A percentile compares a stretch with the other conserved stretches of the same genome.
phyloP scores from a whole-genome alignment of 257 asterid genomes.

The Solanum raphanifolium region DNA sequence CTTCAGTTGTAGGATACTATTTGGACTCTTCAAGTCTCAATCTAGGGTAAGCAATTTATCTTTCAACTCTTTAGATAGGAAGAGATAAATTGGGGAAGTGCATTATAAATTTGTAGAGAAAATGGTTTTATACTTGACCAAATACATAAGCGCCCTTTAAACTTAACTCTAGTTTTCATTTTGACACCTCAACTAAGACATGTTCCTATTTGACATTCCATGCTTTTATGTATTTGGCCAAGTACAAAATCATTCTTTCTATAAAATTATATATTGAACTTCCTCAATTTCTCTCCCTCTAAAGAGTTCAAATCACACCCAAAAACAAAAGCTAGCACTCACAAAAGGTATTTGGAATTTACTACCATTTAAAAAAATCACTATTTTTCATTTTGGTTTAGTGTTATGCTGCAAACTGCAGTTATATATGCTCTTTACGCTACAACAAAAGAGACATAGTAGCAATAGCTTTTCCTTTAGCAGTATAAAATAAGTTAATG shows the following conservation, averaged over 20 bases:
- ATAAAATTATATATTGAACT: not conserved
- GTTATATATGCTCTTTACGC: not conserved
- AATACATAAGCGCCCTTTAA: not conserved
- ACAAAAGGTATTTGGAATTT: not conserved
- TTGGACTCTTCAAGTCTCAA: not conserved
- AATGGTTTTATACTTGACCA: not conserved
- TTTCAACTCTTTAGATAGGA: not conserved
- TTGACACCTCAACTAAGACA: not conserved
- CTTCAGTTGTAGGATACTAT: not conserved
- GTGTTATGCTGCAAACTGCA: not conserved
- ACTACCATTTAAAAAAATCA: not conserved
- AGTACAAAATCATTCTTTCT: not conserved
- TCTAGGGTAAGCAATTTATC: not conserved
- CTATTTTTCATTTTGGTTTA: not conserved
- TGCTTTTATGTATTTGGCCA: not conserved
- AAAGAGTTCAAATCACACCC: not conserved
- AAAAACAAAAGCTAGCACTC: not conserved
- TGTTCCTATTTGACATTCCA: not conserved
- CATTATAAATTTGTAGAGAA: not conserved
- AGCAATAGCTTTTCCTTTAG: not conserved
- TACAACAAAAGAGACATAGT: not conserved
- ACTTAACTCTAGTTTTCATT: not conserved
- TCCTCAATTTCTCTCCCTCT: not conserved
- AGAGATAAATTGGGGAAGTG: not conserved
- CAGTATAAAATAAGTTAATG: not conserved